These are phyloP conservation scores for Heliamphora exappendiculata DNA, from an alignment of 148 eudicot species.

Conservation along the genomic window DNA sequence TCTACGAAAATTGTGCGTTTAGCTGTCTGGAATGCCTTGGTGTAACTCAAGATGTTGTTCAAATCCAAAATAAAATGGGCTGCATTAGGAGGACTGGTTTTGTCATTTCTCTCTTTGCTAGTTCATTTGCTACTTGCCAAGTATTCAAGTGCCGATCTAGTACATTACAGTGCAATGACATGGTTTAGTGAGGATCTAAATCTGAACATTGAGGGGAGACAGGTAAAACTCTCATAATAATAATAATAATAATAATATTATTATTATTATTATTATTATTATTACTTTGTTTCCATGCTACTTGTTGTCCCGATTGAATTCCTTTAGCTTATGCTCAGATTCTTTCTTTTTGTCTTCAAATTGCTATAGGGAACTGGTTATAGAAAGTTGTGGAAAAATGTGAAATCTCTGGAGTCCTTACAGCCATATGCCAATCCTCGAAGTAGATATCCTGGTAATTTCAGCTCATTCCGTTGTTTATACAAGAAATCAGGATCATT, in stretches of 20 bases:
- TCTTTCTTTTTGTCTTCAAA: conserved; percentile 7
- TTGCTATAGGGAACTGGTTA: conserved; percentile 50
- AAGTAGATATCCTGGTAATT: conserved; percentile 65
- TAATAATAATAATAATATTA: too few relatives aligned
- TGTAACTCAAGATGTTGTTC: conserved; percentile 41
- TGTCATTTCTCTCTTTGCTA: conserved; percentile 50
- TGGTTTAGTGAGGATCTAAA: conserved; percentile 48
- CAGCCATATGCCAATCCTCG: conserved; percentile 79
- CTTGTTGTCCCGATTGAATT: background rate
- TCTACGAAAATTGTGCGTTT: conserved; percentile 15
- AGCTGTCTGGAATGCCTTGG: conserved; percentile 23
- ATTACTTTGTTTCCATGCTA: background rate
- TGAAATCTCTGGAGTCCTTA: conserved; percentile 55
- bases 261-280: background rate
- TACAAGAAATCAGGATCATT: background rate
- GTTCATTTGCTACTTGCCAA: conserved; percentile 63
- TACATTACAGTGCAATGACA: conserved; percentile 28
- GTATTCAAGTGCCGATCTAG: conserved; percentile 46
- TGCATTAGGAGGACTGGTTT: conserved; percentile 57
- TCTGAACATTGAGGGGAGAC: conserved; percentile 26
- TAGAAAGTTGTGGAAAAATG: conserved; percentile 67
- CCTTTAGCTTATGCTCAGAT: background rate
- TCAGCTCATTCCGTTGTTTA: background rate
- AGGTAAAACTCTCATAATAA: conserved; percentile 35
- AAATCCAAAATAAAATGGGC: conserved; percentile 76